These are phyloP conservation scores for Saccharomycopsis javanensis DNA, from an alignment of 805 yeast genomes.

Conservation along the genomic window DNA sequence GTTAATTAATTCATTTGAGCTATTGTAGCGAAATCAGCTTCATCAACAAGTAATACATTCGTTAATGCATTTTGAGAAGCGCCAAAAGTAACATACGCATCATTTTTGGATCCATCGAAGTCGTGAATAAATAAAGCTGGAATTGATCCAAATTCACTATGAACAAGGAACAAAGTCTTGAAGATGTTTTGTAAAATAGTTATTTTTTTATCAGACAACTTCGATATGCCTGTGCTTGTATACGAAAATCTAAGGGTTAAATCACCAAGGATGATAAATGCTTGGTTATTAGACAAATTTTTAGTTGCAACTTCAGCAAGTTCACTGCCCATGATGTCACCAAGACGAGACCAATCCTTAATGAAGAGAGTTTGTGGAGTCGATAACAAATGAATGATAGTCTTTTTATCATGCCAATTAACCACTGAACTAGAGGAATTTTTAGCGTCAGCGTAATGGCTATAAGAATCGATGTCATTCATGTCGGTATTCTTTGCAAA, in stretches of 20 bases:
- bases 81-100: constrained; percentile 16
- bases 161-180: constrained; percentile 5
- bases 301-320: constrained; percentile 13
- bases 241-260: constrained; percentile 7
- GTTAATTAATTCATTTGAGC: constrained; percentile 1
- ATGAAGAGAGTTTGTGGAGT: constrained; percentile 11
- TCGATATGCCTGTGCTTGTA: not conserved
- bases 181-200: constrained; percentile 10
- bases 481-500: not conserved
- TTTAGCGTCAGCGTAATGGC: constrained; percentile 9
- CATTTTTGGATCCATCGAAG: constrained; percentile 16
- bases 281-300: constrained; percentile 11
- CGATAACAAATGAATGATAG: constrained; percentile 10
- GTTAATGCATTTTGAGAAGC: not conserved
- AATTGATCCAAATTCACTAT: constrained; percentile 13
- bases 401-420: constrained; percentile 7
- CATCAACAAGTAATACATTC: constrained; percentile 11
- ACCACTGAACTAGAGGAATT: constrained; percentile 4
- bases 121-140: constrained; percentile 15
- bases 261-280: constrained; percentile 14
- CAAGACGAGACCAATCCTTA: constrained; percentile 4
- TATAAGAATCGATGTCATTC: constrained; percentile 6
- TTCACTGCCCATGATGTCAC: not conserved
- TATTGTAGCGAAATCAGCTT: constrained; percentile 11
- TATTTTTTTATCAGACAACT: constrained; percentile 5